These are phyloP conservation scores for Saccharomyces jurei DNA, from an alignment of 805 yeast species.

Conservation along the genomic window DNA sequence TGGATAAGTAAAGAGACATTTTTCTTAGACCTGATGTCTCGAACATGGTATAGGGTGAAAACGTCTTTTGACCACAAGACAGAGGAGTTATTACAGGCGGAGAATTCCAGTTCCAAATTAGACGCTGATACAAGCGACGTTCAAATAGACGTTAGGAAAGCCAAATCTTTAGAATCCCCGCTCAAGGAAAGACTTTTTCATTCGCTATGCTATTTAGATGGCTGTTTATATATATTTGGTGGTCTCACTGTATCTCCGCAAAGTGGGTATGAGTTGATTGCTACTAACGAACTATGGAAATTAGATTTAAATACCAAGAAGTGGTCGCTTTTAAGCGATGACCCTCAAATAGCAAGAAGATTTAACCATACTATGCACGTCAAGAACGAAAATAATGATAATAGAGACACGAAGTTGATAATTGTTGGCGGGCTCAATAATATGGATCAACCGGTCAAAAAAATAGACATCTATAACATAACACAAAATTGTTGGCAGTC, in stretches of 20 bases:
- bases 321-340: slow-evolving; percentile 48
- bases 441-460: slow-evolving; percentile 23
- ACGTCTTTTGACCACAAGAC: slow-evolving; percentile 7
- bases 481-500: slow-evolving; percentile 28
- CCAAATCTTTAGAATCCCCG: neutral
- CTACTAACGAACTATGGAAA: slow-evolving; percentile 64
- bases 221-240: slow-evolving; percentile 53
- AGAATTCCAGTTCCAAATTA: slow-evolving; percentile 8
- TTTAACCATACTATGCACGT: slow-evolving; percentile 47
- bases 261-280: slow-evolving; percentile 32
- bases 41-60: slow-evolving; percentile 46
- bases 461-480: slow-evolving; percentile 27
- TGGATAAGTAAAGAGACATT: slow-evolving; percentile 60
- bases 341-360: slow-evolving; percentile 34
- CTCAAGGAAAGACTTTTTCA: slow-evolving; percentile 45
- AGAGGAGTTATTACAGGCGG: neutral
- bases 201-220: slow-evolving; percentile 43
- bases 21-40: slow-evolving; percentile 48
- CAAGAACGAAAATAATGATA: slow-evolving; percentile 19
- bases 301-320: slow-evolving; percentile 43
- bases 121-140: neutral
- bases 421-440: slow-evolving; percentile 30
- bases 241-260: slow-evolving; percentile 44
- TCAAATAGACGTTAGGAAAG: slow-evolving; percentile 1
- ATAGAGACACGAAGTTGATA: slow-evolving; percentile 26